Base-by-base conservation (phyloP, 164 flowering plant genomes). In the Paratinospora sagittata region DNA sequence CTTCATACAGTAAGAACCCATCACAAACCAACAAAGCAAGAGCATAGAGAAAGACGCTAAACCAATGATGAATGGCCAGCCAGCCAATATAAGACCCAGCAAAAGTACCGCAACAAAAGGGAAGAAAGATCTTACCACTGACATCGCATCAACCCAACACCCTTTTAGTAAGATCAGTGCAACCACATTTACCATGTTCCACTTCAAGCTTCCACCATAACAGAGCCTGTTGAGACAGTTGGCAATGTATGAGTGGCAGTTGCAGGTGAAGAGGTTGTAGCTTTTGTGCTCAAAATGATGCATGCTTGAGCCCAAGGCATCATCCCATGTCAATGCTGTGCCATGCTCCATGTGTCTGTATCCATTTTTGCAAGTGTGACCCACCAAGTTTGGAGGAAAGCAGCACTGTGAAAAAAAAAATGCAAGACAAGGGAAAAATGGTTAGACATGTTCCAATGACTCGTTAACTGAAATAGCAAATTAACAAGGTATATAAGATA, bases 231-330 rank as follows among this genome's bases (percentile, higher is more conserved):
- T 95, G 72, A 95, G 81, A 75, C 92, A 92, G 76, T 85, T 83
- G 41, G 97, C 92, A 9, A 84, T 86, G 68, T 85, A 95, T 0
- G 97, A 92, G 78, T 95, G 86, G 78, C 90, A 86, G 83, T 95
- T 95, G 86, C 98, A 92, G 0, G 92, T 89, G 80, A 94, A 92
- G 70, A 95, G 83, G 76, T 92, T 92, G 82, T 92, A 89, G 27
- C 89, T 82, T 81, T 81, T 90, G 84, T 86, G 86, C 81, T 89
- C 89, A 72, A 81, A 92, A 63, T 87, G 76, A 5, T 81, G 84
- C 75, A 66, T 75, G 71, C 90, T 84, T 11, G 83, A 74, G 21
- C 67, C 80, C 17, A 95, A 70, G 3, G 93, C 91, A 75, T 92
- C 94, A 39, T 95, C 97, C 98, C 98, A 95, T 27, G 92, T 77